Evolutionary conservation across 2,329 filamentous ascomycete species (phyloP).

Genomic region (Colletotrichum sp.): DNA sequence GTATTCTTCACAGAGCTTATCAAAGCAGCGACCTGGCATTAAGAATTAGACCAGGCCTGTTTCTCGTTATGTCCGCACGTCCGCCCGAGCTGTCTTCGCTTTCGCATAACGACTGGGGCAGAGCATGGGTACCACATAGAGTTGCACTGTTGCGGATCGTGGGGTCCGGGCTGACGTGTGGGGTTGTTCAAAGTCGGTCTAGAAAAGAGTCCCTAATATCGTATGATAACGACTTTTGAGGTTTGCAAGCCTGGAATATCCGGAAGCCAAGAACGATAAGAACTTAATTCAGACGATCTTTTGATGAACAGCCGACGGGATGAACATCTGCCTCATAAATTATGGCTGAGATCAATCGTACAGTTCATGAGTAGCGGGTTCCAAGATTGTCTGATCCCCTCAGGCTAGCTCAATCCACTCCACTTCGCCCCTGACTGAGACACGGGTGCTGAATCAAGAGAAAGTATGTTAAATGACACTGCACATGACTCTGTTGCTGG

Average conservation of each 20-base stretch:
- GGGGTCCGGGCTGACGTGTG: background rate
- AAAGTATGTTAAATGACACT: background rate
- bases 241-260: background rate
- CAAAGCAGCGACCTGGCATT: background rate
- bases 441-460: background rate
- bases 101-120: background rate
- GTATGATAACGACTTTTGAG: background rate
- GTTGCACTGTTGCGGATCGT: background rate
- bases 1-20: background rate
- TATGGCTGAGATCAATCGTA: rapidly evolving
- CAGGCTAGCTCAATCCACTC: background rate
- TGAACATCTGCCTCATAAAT: background rate
- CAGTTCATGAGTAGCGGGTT: background rate
- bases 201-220: background rate
- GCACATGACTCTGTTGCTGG: background rate
- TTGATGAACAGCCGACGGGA: background rate
- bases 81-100: background rate
- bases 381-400: background rate
- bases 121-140: background rate
- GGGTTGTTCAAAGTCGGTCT: background rate
- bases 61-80: background rate
- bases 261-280: background rate
- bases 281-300: background rate
- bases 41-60: background rate
- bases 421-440: background rate